Evolutionary conservation across 164 flowering plant species (phyloP), one percentile per base, ranked within the genome.

Genomic region (Liriodendron chinense): DNA sequence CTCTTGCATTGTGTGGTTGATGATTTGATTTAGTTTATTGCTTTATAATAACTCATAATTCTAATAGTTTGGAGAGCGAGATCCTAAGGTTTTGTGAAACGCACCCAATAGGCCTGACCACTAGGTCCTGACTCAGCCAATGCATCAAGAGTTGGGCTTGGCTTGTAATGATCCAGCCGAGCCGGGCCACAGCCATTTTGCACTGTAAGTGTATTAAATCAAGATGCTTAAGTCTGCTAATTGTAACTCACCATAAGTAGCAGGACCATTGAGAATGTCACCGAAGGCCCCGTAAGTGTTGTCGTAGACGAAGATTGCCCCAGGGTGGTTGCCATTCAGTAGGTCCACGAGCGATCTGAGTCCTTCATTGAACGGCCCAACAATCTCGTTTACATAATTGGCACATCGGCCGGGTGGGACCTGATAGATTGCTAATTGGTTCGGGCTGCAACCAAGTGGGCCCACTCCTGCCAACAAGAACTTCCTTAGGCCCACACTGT

Each of bases 381-480:
- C 78, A 7, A 93, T 89, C 67, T 88, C 80, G 73, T 95, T 93
- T 3, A 87, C 95, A 22, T 75, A 71, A 63, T 86, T 85, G 2
- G 85, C 82, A 72, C 98, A 95, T 56, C 86, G 76, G 2, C 87
- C 97, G 0, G 80, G 80, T 0, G 81, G 86, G 21, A 88, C 86
- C 48, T 71, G 78, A 2, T 90, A 87, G 0, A 78, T 74, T 1
- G 93, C 95, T 50, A 84, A 59, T 47, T 89, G 94, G 73, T 83
- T 87, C 9, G 98, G 92, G 57, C 90, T 89, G 83, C 98, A 93
- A 18, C 96, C 96, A 26, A 93, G 79, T n/a, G 91, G 90, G 20
- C 89, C 93, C 3, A 92, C 22, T 71, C 96, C 98, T 0, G 87
- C 87, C 21, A 93, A 28, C 12, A 90, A 72, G 78, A 96, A 90